Conservation (phyloP, 495 filamentous ascomycete genomes). For the Polyplosphaeria fusca region DNA sequence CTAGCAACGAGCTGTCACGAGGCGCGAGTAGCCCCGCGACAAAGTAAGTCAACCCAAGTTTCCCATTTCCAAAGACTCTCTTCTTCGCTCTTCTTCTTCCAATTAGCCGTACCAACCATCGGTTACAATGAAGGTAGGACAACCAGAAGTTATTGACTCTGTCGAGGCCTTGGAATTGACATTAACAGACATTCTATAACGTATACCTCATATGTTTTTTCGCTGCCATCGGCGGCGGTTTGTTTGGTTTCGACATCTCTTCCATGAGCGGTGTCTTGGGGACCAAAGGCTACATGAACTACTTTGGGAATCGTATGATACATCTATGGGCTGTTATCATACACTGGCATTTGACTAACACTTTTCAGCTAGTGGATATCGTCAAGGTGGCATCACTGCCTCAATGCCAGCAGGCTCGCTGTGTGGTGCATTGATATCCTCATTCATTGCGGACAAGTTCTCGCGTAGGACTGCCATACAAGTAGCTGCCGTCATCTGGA, state of each 20-base stretch:
- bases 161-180: neutral
- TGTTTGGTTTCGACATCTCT: constrained; percentile 73
- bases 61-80: too few species aligned
- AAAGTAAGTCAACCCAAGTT: too few species aligned
- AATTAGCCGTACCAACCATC: too few species aligned
- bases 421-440: constrained; percentile 63
- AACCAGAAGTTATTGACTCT: too few species aligned
- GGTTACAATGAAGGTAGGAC: too few species aligned
- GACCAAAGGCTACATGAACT: constrained; percentile 58
- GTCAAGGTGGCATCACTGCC: constrained; percentile 62
- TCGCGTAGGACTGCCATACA: constrained; percentile 69
- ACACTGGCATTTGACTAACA: constrained; percentile 10
- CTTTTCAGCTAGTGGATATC: constrained; percentile 43
- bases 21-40: too few species aligned
- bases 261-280: constrained; percentile 67
- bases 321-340: neutral
- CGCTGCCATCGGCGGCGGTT: constrained; percentile 63
- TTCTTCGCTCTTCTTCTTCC: too few species aligned
- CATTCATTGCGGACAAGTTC: constrained; percentile 64
- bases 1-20: too few species aligned
- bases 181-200: constrained; percentile 44
- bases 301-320: constrained; percentile 51
- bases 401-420: constrained; percentile 77
- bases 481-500: constrained; percentile 68
- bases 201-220: constrained; percentile 62